Conservation (phyloP, 2,329 filamentous ascomycete genomes). For the Aspergillus luchuensis region DNA sequence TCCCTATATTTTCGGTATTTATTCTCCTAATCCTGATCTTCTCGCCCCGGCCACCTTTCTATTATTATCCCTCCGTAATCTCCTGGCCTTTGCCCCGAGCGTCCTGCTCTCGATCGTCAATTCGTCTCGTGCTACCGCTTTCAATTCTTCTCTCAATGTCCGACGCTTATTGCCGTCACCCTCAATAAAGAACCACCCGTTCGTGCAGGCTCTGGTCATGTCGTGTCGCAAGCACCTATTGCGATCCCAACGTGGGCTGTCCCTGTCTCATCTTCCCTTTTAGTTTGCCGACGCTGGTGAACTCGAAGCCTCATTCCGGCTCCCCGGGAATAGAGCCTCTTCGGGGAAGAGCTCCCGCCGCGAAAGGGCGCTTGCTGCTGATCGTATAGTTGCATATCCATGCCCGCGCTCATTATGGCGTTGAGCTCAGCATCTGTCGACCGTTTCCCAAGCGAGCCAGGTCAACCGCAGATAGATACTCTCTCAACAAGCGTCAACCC, state of each 20-base stretch:
- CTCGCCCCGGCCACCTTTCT: not conserved
- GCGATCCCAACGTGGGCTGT: conserved; percentile 30
- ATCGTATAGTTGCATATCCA: not conserved
- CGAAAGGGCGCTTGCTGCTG: not conserved
- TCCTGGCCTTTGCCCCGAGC: conserved; percentile 2
- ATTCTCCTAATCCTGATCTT: conserved; percentile 5
- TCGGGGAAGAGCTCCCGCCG: not conserved
- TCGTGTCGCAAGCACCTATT: conserved; percentile 32
- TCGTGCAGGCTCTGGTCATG: conserved; percentile 29
- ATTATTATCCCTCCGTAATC: conserved; percentile 5
- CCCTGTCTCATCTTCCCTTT: conserved; percentile 20
- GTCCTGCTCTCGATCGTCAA: not conserved
- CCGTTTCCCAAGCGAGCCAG: conserved; percentile 14
- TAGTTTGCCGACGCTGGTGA: conserved; percentile 13
- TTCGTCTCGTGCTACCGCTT: conserved; percentile 1
- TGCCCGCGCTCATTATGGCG: conserved; percentile 14
- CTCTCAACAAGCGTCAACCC: conserved; percentile 13
- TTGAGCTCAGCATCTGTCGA: conserved; percentile 7
- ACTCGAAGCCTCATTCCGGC: not conserved
- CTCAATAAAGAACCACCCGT: conserved; percentile 12
- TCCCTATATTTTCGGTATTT: conserved; percentile 3
- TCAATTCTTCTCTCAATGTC: conserved; percentile 6
- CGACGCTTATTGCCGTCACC: conserved; percentile 11
- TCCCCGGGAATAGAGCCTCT: not conserved
- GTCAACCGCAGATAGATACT: conserved; percentile 13